These are phyloP conservation scores for Coprinellus aureogranulatus DNA, from an alignment of 768 basidiomycete species.

Conservation along the genomic window DNA sequence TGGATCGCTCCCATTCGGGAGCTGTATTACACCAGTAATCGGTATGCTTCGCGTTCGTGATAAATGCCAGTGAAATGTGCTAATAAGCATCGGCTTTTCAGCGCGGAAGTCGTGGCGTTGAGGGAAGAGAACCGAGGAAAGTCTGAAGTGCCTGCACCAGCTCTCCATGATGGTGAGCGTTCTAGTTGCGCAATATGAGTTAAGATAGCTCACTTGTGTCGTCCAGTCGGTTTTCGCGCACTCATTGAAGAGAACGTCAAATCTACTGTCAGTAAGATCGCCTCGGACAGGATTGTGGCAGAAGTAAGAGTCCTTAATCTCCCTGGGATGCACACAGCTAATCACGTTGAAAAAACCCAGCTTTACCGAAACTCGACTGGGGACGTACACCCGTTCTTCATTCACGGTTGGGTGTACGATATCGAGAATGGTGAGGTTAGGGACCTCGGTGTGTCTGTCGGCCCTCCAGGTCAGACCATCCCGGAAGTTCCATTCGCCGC, in stretches of 20 bases:
- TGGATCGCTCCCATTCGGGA: conserved; percentile 39
- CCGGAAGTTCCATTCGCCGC: conserved; percentile 16
- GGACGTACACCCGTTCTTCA: conserved; percentile 14
- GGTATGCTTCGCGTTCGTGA: conserved; percentile 17
- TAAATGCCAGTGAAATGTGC: too few species aligned
- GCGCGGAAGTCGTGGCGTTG: too few species aligned
- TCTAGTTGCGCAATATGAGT: too few species aligned
- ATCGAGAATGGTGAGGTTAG: conserved; percentile 42
- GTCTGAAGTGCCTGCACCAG: too few species aligned
- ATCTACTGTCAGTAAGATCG: conserved; percentile 15
- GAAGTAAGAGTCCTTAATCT: conserved; percentile 7
- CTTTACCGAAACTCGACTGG: too few species aligned
- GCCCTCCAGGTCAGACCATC: conserved; percentile 22
- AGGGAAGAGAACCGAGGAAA: too few species aligned
- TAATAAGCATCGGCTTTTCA: too few species aligned
- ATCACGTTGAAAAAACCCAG: background rate
- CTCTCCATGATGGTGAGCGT: too few species aligned
- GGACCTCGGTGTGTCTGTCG: conserved; percentile 37
- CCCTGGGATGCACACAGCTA: too few species aligned
- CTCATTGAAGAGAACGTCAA: conserved; percentile 5
- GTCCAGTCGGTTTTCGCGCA: conserved; percentile 31
- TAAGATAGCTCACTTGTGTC: background rate
- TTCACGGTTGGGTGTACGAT: conserved; percentile 57
- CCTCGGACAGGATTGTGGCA: conserved; percentile 14
- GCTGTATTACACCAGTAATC: conserved; percentile 29